phyloP scores from a whole-genome alignment of 371 early-diverging fungal species.

The Chytridiales sp. region DNA sequence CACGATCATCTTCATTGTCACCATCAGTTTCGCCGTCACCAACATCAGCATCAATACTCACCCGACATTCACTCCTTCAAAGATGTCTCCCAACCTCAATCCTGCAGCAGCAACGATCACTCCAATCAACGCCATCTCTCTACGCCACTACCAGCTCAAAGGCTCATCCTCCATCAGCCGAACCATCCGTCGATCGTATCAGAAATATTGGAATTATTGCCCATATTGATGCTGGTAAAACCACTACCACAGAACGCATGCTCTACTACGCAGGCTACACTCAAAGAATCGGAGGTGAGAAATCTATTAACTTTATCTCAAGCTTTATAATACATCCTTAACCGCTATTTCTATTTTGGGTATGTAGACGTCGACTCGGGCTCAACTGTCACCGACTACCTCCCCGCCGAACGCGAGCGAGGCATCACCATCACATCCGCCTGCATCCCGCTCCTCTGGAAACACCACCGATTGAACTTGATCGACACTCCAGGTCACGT shows the following conservation, averaged over 20 bases:
- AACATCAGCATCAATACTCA: no score
- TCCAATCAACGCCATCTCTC: no score
- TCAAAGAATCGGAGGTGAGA: constrained; percentile 72
- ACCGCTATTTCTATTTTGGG: not conserved
- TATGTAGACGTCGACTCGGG: constrained; percentile 77
- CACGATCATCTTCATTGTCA: no score
- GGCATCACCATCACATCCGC: constrained; percentile 96
- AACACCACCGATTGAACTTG: constrained; percentile 75
- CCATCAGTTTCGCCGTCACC: no score
- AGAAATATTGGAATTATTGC: constrained; percentile 96
- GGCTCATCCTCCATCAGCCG: no score
- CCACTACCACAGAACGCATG: constrained; percentile 97
- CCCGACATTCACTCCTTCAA: no score
- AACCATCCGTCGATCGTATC: constrained; percentile 37
- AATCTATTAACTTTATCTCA: not conserved
- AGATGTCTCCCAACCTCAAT: no score
- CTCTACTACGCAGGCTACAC: constrained; percentile 92
- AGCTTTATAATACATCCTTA: not conserved
- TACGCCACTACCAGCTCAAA: no score
- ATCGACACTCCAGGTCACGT: constrained; percentile 98
- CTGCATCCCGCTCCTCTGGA: constrained; percentile 92
- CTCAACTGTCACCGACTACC: constrained; percentile 91
- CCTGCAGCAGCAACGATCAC: no score
- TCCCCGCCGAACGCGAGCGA: constrained; percentile 85
- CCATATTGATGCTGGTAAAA: constrained; percentile 97